Conservation (phyloP, 2,329 filamentous ascomycete genomes). For the Nemania diffusa region DNA sequence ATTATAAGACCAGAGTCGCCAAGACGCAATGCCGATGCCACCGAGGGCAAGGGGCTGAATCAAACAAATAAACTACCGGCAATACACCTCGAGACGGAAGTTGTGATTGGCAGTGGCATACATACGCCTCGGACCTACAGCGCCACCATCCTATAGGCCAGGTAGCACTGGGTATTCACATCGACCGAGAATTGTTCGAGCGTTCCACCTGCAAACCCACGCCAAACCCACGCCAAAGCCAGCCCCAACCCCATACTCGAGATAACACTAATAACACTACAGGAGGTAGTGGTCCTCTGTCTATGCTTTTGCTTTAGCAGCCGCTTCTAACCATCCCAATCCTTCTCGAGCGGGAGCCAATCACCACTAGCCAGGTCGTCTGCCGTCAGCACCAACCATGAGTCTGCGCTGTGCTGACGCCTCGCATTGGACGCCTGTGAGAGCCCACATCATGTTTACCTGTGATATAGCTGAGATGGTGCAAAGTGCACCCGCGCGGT, state of each 20-base stretch:
- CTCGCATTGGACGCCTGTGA: conserved; percentile 31
- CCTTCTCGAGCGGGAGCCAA: conserved; percentile 22
- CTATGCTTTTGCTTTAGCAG: conserved; percentile 18
- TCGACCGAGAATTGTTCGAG: neutral
- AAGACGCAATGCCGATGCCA: neutral
- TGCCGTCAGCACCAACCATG: conserved; percentile 26
- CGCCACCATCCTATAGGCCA: neutral
- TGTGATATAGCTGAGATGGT: conserved; percentile 21
- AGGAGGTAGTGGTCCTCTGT: too few relatives aligned
- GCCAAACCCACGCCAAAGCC: neutral
- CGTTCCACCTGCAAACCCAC: neutral
- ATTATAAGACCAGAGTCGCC: neutral
- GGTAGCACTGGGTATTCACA: neutral
- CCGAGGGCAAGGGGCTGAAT: neutral
- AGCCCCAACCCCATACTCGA: conserved; percentile 12
- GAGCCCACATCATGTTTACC: conserved; percentile 12
- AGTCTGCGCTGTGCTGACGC: conserved; percentile 25
- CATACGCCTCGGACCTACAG: neutral
- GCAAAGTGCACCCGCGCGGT: conserved; percentile 30
- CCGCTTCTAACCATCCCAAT: conserved; percentile 14
- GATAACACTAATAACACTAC: too few relatives aligned
- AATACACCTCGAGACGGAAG: neutral
- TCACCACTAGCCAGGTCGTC: conserved; percentile 19
- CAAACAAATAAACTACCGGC: neutral
- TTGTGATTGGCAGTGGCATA: neutral